phyloP scores from a whole-genome alignment of 108 stramenopile species.

The Phaeodactylum tricornutum region DNA sequence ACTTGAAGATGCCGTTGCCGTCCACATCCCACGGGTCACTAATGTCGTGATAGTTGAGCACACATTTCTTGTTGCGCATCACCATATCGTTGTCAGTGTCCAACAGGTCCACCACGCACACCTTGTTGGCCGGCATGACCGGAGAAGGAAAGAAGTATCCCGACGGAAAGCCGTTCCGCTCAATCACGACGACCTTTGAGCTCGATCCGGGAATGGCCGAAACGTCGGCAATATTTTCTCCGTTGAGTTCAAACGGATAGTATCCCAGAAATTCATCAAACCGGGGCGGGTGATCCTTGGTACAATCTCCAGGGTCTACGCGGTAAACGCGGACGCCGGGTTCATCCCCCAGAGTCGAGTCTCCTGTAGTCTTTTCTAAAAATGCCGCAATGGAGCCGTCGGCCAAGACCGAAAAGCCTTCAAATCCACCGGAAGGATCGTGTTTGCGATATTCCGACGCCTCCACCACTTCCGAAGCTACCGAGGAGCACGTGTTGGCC shows the following conservation, averaged over 20 bases:
- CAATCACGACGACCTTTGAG: constrained; percentile 20
- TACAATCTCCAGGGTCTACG: constrained; percentile 13
- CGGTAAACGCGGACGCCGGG: constrained; percentile 26
- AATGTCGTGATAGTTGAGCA: constrained; percentile 23
- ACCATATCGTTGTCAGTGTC: constrained; percentile 24
- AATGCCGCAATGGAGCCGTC: constrained; percentile 26
- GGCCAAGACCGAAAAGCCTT: constrained; percentile 19
- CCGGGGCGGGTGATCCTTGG: constrained; percentile 4
- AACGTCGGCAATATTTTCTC: constrained; percentile 31
- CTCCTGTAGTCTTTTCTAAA: constrained; percentile 21
- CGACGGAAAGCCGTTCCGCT: constrained; percentile 26
- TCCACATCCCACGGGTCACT: constrained; percentile 32
- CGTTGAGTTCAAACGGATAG: constrained; percentile 21
- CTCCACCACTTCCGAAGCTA: constrained; percentile 16
- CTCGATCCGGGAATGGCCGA: constrained; percentile 24
- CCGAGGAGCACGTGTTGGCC: constrained; percentile 8
- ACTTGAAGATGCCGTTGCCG: constrained; percentile 31
- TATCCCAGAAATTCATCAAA: constrained; percentile 21
- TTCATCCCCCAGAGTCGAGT: constrained; percentile 17
- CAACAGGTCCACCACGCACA: constrained; percentile 22
- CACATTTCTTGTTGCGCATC: constrained; percentile 26
- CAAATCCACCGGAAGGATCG: constrained; percentile 27
- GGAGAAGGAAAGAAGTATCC: constrained; percentile 24
- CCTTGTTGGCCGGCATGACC: constrained; percentile 22
- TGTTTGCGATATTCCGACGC: constrained; percentile 15